phyloP scores from a whole-genome alignment of 345 rosid species.

The Lenwebbia sp. region DNA sequence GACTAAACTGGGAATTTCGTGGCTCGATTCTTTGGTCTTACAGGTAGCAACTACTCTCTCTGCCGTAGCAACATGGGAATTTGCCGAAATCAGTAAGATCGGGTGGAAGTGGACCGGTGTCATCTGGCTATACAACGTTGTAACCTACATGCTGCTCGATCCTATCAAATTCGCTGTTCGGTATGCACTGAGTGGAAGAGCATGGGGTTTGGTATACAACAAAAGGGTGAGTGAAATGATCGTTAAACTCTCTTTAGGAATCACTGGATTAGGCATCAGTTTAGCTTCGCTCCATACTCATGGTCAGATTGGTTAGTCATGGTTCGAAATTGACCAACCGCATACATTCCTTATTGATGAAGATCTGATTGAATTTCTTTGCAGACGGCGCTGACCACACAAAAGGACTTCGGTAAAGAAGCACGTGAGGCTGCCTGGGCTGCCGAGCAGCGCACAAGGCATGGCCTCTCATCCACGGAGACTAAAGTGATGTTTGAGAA shows the following conservation, averaged over 20 bases:
- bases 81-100: slow-evolving; percentile 54
- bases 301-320: not conserved
- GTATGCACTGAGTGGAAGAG: slow-evolving; percentile 68
- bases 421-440: slow-evolving; percentile 60
- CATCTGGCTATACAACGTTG: slow-evolving; percentile 66
- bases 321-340: not conserved
- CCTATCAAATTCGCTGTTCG: slow-evolving; percentile 73
- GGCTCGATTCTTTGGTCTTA: not conserved
- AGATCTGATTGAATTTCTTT: not conserved
- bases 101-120: slow-evolving; percentile 81
- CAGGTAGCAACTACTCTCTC: slow-evolving; percentile 67
- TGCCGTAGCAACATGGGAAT: slow-evolving; percentile 39
- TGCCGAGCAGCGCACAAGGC: slow-evolving; percentile 43
- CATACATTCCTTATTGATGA: not conserved
- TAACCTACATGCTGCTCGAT: slow-evolving; percentile 61
- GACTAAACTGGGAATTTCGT: not conserved
- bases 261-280: not conserved
- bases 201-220: slow-evolving; percentile 56
- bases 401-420: slow-evolving; percentile 51
- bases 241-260: not conserved
- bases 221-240: slow-evolving; percentile 39
- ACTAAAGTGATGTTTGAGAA: slow-evolving; percentile 26
- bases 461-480: slow-evolving; percentile 33
- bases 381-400: slow-evolving; percentile 47
- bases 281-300: not conserved